A percentile compares a stretch with the other conserved stretches of the same genome.
Conservation (phyloP, 805 yeast species). For the Wickerhamomyces chaumierensis region DNA sequence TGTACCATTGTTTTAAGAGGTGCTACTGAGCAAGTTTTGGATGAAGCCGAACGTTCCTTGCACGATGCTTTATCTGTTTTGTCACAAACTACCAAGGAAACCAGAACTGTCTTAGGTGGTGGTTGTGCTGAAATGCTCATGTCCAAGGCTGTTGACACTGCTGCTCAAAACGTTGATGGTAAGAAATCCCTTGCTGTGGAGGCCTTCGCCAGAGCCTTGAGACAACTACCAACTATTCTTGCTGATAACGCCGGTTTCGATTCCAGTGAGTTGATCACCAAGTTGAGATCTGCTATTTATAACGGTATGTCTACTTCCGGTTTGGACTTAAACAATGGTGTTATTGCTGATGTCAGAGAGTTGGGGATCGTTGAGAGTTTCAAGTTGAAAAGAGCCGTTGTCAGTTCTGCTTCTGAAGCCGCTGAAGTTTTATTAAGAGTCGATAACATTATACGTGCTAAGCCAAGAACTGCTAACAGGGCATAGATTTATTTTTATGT, state of each 20-base stretch:
- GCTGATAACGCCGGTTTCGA: slow-evolving; percentile 98
- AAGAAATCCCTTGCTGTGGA: slow-evolving; percentile 91
- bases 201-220: slow-evolving; percentile 84
- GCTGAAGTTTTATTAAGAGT: slow-evolving; percentile 93
- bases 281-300: slow-evolving; percentile 74
- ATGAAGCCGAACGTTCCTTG: slow-evolving; percentile 92
- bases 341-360: slow-evolving; percentile 88
- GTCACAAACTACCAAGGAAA: slow-evolving; percentile 87
- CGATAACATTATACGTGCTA: slow-evolving; percentile 92
- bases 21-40: slow-evolving; percentile 92
- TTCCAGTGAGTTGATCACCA: slow-evolving; percentile 83
- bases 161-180: slow-evolving; percentile 89
- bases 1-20: slow-evolving; percentile 95
- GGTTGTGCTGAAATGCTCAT: slow-evolving; percentile 88
- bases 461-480: slow-evolving; percentile 94
- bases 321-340: slow-evolving; percentile 74
- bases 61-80: slow-evolving; percentile 95
- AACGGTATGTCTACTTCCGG: slow-evolving; percentile 90
- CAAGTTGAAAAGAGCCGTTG: slow-evolving; percentile 88
- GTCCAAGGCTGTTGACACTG: slow-evolving; percentile 97
- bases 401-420: slow-evolving; percentile 93
- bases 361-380: slow-evolving; percentile 87
- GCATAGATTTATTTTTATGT: no score
- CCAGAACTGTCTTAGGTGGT: slow-evolving; percentile 78
- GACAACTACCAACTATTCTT: slow-evolving; percentile 89